These are phyloP conservation scores for Echites panduratus DNA, from an alignment of 257 asterid species.

Conservation along the genomic window DNA sequence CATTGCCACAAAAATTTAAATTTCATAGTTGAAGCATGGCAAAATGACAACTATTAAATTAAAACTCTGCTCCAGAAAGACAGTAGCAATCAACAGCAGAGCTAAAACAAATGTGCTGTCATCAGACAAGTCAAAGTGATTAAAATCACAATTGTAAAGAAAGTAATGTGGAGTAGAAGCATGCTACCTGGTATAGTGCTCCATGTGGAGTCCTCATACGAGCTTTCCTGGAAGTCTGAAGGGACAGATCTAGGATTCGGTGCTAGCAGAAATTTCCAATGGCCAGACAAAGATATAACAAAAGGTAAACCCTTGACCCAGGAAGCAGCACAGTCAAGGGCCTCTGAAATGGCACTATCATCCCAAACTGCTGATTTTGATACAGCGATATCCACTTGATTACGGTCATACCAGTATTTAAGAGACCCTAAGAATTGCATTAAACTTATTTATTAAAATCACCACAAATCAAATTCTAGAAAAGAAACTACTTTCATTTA, in stretches of 20 bases:
- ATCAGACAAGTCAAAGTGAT: not conserved
- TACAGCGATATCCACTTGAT: constrained; percentile 51
- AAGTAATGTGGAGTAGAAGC: constrained; percentile 5
- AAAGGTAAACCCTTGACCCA: constrained; percentile 90
- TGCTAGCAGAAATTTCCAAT: constrained; percentile 75
- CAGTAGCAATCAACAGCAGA: not conserved
- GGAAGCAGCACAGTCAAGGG: constrained; percentile 77
- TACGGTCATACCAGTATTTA: constrained; percentile 85
- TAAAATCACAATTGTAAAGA: not conserved
- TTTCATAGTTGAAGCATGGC: not conserved
- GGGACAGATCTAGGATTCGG: constrained; percentile 54
- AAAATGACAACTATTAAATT: not conserved
- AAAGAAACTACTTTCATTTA: not conserved
- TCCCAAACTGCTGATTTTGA: constrained; percentile 86
- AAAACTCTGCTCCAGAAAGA: not conserved
- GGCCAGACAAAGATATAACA: constrained; percentile 76
- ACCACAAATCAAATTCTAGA: not conserved
- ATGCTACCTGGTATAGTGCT: constrained; percentile 67
- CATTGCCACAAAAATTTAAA: not conserved
- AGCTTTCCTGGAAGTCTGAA: constrained; percentile 43
- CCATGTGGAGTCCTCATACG: constrained; percentile 85
- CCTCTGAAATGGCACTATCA: constrained; percentile 62
- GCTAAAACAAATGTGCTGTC: not conserved
- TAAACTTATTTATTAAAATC: constrained; percentile 11
- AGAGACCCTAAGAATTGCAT: constrained; percentile 58